phyloP scores from a whole-genome alignment of 2,329 filamentous ascomycete genomes.

The Paracamarosporium sp. region DNA sequence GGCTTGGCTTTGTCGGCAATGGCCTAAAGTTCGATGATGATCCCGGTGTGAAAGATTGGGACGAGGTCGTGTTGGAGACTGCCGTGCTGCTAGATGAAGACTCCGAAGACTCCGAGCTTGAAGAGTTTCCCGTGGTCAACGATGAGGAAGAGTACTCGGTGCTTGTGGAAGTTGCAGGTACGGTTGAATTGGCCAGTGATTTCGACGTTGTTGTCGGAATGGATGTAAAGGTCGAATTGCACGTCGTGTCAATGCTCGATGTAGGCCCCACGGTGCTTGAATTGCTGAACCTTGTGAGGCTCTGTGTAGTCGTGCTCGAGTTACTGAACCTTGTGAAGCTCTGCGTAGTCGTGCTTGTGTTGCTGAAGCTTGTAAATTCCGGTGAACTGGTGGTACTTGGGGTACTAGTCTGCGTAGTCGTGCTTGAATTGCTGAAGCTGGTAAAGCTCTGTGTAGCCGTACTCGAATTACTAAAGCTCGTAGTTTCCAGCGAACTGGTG shows the following conservation, averaged over 20 bases:
- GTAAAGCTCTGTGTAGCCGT: too few species aligned
- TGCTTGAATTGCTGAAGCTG: too few species aligned
- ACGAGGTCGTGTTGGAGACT: not conserved
- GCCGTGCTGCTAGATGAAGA: not conserved
- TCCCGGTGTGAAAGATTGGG: not conserved
- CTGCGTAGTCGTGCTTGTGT: too few species aligned
- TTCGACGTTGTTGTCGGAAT: not conserved
- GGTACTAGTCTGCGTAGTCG: too few species aligned
- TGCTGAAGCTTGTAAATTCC: too few species aligned
- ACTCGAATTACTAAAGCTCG: too few species aligned
- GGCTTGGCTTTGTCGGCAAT: not conserved
- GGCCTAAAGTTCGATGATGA: not conserved
- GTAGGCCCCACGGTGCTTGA: too few species aligned
- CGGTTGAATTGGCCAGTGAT: not conserved
- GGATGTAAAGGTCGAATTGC: not conserved
- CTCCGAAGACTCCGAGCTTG: not conserved
- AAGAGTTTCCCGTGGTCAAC: not conserved
- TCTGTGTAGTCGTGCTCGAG: too few species aligned
- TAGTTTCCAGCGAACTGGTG: too few species aligned
- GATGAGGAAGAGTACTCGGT: not conserved
- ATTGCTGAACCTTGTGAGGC: too few species aligned
- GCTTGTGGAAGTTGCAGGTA: not conserved
- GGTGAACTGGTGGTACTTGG: too few species aligned
- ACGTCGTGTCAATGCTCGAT: not conserved
- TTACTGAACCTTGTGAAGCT: too few species aligned